Base-by-base conservation (phyloP, 2,329 filamentous ascomycete species). In the Trichophyton schoenleinii region DNA sequence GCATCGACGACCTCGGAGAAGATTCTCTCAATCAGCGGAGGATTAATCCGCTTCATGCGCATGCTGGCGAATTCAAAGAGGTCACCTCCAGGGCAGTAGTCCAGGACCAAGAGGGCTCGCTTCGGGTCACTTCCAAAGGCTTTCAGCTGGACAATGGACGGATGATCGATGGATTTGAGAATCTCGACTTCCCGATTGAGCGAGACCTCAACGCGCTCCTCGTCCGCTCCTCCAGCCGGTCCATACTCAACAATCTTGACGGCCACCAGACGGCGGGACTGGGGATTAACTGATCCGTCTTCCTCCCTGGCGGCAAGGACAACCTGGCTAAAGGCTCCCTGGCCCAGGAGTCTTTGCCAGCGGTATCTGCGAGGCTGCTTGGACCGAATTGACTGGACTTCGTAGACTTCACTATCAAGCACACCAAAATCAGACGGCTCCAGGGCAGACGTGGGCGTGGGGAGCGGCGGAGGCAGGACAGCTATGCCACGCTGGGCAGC, bases 191-290 rank as follows among this genome's bases (percentile, higher is more conserved):
- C 94, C 64, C 94, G 85, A 75, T 96, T 95, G 65, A 99, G 77
- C 61, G 91, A 95, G 75, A 94, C 89, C 74, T 96, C 92, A 64
- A 97, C 86, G 44, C 94, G 85, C 68, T 96, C 89, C 71, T 96
- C 91, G 57, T 94, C 94, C 3, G 91, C 92, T 53, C 92, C 92
- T 59, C 94, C 94, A 25, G 89, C 89, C 0, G 94, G 92, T 2
- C 92, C 94, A 74, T 96, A 91, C 73, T 96, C 90, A 70, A 95
- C 92, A 52, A 99, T 85, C 74, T 99, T 99, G 70, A 99, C 85
- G 1, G 94, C 94, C 2, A 97, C 94, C 13, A 99, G 78, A n/a
- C 86, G 84, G 64, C 79, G 65, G 18, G 68, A 62, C 18, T 64
- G 63, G 57, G 38, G 58, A 60, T 57, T 67, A 42, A 80, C 78